Conservation (phyloP, 805 yeast species). For the Candida ficus region DNA sequence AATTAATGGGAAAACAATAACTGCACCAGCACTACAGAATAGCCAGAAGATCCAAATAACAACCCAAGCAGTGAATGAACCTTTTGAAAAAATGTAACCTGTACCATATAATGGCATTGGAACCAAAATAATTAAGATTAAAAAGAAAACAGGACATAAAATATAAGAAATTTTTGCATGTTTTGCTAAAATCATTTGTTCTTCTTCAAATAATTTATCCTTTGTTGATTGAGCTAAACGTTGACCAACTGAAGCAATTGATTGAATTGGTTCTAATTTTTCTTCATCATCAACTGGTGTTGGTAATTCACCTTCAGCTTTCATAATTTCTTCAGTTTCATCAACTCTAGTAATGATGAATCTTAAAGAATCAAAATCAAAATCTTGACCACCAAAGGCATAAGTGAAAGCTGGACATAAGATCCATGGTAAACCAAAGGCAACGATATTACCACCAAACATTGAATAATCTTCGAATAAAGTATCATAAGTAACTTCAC, state of each 20-base stretch:
- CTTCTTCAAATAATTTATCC: conserved; percentile 37
- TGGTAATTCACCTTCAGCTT: conserved; percentile 32
- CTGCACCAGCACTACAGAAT: conserved; percentile 58
- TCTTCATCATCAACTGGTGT: conserved; percentile 11
- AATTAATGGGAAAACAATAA: conserved; percentile 62
- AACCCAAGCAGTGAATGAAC: conserved; percentile 87
- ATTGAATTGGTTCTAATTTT: conserved; percentile 26
- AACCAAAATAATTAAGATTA: conserved; percentile 69
- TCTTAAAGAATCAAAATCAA: conserved; percentile 64
- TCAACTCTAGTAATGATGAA: conserved; percentile 54
- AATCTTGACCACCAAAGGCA: conserved; percentile 67
- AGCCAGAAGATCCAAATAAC: conserved; percentile 79
- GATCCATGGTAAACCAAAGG: conserved; percentile 66
- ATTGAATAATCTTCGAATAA: conserved; percentile 86
- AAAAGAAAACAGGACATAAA: conserved; percentile 55
- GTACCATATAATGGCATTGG: conserved; percentile 95
- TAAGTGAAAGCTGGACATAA: conserved; percentile 62
- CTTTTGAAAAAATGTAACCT: conserved; percentile 65
- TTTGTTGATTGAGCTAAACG: conserved; percentile 22
- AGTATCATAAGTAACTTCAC: conserved; percentile 39
- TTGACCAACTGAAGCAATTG: conserved; percentile 28
- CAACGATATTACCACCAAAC: conserved; percentile 85
- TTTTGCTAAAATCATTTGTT: conserved; percentile 43
- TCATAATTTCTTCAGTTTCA: conserved; percentile 59
- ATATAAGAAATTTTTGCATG: conserved; percentile 59